Evolutionary conservation across 768 basidiomycete genomes (phyloP), one percentile per base, ranked within the genome.

Genomic region (Favolaschia claudopus): DNA sequence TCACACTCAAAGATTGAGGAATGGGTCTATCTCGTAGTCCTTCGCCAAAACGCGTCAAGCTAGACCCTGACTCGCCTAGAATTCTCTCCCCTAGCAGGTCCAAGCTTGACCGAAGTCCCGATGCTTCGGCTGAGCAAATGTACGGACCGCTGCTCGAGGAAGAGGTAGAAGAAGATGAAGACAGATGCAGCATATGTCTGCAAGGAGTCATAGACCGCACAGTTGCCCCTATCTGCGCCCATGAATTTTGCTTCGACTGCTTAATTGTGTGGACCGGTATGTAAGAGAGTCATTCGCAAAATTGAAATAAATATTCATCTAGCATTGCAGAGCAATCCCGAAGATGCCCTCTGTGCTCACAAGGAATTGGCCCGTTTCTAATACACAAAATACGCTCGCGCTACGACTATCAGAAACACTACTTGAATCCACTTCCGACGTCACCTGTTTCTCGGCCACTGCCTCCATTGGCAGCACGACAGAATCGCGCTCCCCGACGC

Each of bases 181-280:
- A 89, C 22, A 79, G 87, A 65, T 98, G 95, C 69, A 87, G 89
- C 57, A 96, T 98, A 31, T 98, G 95, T 67, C 77, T 98, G 22
- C 92, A 96, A 66, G 59, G 76, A 12, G 77, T 95, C 48, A 77
- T 81, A 14, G 93, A 97, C 75, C 79, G 91, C 40, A 91, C 95
- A 0, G 82, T 96, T 34, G 79, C 96, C 24, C 92, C 94, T 1
- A 82, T 79, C 8, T 97, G 95, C 72, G 91, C 92, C 2, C 95
- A 98, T 77, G 91, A 92, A 68, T 96, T 96, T 69, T 98, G 95
- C 68, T 96, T 96, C 64, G 91, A 93, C 54, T 98, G 95, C 71
- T 80, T 97, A 22, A 77, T 90, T 43, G 75, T 95, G 1, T 96
- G 95, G 95, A 84, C 91, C 50, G 89, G 92, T 92, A 58, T 64